Evolutionary conservation across 257 asterid genomes (phyloP).

Genomic region (Orobanche coerulescens): DNA sequence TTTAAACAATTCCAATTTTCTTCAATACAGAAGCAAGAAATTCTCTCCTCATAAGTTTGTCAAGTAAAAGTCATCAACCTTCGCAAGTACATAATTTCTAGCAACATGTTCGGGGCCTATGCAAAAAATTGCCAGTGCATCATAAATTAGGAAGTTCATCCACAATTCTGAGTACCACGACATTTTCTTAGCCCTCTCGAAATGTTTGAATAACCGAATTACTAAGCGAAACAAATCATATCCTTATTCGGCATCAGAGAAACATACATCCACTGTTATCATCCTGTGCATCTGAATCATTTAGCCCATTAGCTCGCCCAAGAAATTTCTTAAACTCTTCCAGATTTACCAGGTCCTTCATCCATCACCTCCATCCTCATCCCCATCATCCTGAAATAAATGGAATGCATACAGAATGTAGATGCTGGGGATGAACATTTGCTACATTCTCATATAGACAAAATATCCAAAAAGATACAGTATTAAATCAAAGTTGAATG

Average conservation of each 20-base stretch:
- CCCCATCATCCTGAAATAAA: constrained; percentile 80
- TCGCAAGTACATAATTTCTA: background rate
- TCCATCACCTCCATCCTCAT: constrained; percentile 81
- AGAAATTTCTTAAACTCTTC: constrained; percentile 92
- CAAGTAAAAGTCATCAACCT: background rate
- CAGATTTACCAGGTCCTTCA: constrained; percentile 88
- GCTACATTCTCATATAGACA: too few species aligned
- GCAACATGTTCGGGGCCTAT: background rate
- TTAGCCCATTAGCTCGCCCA: constrained; percentile 75
- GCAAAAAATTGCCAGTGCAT: background rate
- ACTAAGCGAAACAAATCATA: constrained; percentile 1
- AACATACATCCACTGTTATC: constrained; percentile 87
- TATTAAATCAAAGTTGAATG: too few species aligned
- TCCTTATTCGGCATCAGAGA: constrained; percentile 3
- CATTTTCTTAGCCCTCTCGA: too few species aligned
- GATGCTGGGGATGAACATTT: too few species aligned
- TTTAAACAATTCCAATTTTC: constrained; percentile 8
- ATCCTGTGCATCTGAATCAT: constrained; percentile 87
- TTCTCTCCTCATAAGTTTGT: too few species aligned
- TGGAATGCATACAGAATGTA: constrained; percentile 1
- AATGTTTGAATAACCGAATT: constrained; percentile 9
- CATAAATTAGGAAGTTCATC: background rate
- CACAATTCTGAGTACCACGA: background rate
- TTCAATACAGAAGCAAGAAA: background rate
- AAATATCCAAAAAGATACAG: too few species aligned